phyloP scores from a whole-genome alignment of 2,329 filamentous ascomycete species.

The Colletotrichum liaoningense region DNA sequence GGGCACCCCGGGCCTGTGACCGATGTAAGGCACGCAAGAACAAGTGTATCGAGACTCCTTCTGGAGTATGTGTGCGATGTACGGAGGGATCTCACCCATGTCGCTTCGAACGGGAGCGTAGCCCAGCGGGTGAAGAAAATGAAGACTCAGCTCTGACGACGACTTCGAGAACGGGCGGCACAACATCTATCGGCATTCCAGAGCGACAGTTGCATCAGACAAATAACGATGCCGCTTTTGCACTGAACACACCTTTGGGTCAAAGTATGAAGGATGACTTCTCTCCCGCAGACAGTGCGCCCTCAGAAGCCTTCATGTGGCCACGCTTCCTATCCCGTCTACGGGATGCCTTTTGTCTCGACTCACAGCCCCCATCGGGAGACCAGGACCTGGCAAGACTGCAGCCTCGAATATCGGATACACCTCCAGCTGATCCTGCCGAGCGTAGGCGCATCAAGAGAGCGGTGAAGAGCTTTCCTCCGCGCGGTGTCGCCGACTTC shows the following conservation, averaged over 20 bases:
- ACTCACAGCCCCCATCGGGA: conserved; percentile 35
- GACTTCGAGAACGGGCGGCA: neutral
- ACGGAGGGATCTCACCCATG: conserved; percentile 39
- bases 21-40: conserved; percentile 49
- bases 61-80: conserved; percentile 45
- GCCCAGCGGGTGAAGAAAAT: neutral
- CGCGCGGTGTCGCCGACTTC: conserved; percentile 42
- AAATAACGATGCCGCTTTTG: neutral
- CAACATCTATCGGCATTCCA: neutral
- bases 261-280: neutral
- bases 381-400: conserved; percentile 38
- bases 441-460: conserved; percentile 39
- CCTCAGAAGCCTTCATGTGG: conserved; percentile 42
- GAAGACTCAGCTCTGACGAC: conserved; percentile 6
- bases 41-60: conserved; percentile 44
- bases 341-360: conserved; percentile 43
- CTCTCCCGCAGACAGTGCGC: conserved; percentile 30
- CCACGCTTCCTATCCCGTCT: conserved; percentile 41
- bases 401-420: conserved; percentile 36
- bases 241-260: neutral
- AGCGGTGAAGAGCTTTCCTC: conserved; percentile 41
- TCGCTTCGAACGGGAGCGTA: conserved; percentile 33
- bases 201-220: neutral
- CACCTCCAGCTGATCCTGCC: conserved; percentile 27
- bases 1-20: conserved; percentile 47